Base-by-base conservation (phyloP, 805 yeast genomes). In the Blastobotrys peoriensis region DNA sequence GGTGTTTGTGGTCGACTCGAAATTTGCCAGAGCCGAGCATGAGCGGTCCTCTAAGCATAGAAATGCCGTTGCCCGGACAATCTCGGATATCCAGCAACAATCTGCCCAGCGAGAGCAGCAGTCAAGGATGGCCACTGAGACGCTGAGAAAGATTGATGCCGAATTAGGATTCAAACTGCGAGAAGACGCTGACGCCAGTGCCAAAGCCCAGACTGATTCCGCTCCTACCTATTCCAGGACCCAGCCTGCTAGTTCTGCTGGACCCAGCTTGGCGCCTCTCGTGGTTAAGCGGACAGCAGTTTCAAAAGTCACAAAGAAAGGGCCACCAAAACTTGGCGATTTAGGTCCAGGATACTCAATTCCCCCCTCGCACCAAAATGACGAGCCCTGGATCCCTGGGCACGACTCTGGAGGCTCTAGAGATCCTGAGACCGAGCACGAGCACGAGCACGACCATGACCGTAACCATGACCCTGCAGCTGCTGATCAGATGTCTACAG, bases 1-100 rank as follows among this genome's bases (percentile, higher is more conserved):
- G 19, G 49, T 52, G 71, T 69, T 66, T 47, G 65, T 68, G 8
- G 69, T 64, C 36, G 69, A 63, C 33, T 54, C 64, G 25, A 60
- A 63, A 41, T 50, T 66, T 36, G 53, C 62, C 3, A 55, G 60
- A 38, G 41, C 51, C 25, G 57, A 52, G 38, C 73, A 69, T 52
- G 71, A 67, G 42, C 45, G 54, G 4, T 60, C 67, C 3, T 20
- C 52, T 3, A 61, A 58, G 36, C 74, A 69, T 48, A 61, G 58
- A 45, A 21, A 33, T 2, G 50, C 52, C 5, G 47, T 58, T 2
- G 43, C 44, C 23, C 48, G 56, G 16, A 52, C 56, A 6, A 45
- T 69, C 3, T 41, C 47, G 4, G 53, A 52, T 9, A 52, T 68
- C 19, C 64, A 62, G 22, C 43, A 53, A 3, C 47, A 54, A 40